phyloP scores from a whole-genome alignment of 2,329 filamentous ascomycete genomes.

The Berkeleyomyces basicola region DNA sequence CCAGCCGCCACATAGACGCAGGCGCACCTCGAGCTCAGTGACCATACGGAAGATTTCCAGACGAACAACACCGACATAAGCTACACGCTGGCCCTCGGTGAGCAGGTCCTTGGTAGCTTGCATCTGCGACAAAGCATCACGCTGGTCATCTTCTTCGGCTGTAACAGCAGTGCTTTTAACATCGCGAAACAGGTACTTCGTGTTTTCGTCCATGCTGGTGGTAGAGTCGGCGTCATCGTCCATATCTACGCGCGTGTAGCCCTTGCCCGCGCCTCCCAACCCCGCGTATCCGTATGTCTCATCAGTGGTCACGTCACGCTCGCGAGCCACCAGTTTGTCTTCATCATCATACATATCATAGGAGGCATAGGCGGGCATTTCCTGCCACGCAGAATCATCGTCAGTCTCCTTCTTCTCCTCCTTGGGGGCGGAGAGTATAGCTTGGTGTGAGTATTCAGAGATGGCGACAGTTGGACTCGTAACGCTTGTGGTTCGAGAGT shows the following conservation, averaged over 20 bases:
- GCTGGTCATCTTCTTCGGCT: slow-evolving; percentile 58
- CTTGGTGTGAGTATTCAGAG: slow-evolving; percentile 88
- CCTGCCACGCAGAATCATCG: slow-evolving; percentile 68
- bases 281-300: slow-evolving; percentile 53
- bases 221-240: slow-evolving; percentile 89
- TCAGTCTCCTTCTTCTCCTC: slow-evolving; percentile 37
- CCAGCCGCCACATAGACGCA: slow-evolving; percentile 29
- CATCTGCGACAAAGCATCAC: slow-evolving; percentile 78
- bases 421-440: slow-evolving; percentile 30
- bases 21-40: slow-evolving; percentile 39
- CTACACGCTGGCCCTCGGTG: slow-evolving; percentile 88
- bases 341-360: slow-evolving; percentile 96
- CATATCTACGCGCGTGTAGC: slow-evolving; percentile 86
- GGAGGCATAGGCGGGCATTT: slow-evolving; percentile 82
- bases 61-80: slow-evolving; percentile 82
- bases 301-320: slow-evolving; percentile 54
- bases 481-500: slow-evolving; percentile 25
- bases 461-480: slow-evolving; percentile 23
- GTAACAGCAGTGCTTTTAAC: slow-evolving; percentile 39
- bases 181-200: slow-evolving; percentile 83
- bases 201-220: slow-evolving; percentile 95
- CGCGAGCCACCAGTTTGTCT: slow-evolving; percentile 69
- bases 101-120: slow-evolving; percentile 90
- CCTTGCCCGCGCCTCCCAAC: slow-evolving; percentile 78
- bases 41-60: slow-evolving; percentile 67